Evolutionary conservation across 164 flowering plant species (phyloP).

Genomic region (Umbellularia californica): DNA sequence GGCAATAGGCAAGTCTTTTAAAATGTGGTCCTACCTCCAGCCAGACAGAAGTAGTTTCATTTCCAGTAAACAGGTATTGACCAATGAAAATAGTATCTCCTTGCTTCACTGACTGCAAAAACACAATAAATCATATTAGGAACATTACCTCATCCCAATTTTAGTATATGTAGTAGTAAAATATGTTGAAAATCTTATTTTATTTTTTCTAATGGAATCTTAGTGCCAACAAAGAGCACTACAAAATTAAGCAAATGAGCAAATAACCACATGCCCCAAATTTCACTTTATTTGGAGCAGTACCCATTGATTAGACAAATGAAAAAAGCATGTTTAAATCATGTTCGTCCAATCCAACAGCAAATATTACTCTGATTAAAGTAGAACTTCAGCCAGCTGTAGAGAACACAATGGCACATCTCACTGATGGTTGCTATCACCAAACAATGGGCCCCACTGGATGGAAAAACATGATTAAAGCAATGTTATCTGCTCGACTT

Average conservation of each 20-base stretch:
- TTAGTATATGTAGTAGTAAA: not conserved
- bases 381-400: no score
- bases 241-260: not conserved
- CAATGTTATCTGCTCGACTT: no score
- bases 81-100: slow-evolving; percentile 96
- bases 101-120: slow-evolving; percentile 73
- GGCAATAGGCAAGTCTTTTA: not conserved
- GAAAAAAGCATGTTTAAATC: no score
- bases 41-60: slow-evolving; percentile 99
- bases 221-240: not conserved
- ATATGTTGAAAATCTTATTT: not conserved
- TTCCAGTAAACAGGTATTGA: slow-evolving; percentile 93
- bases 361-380: no score
- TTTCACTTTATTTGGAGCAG: not conserved
- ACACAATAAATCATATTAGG: not conserved
- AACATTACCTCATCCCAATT: not conserved
- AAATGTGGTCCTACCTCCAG: slow-evolving; percentile 53
- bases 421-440: no score
- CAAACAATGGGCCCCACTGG: no score
- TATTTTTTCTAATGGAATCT: not conserved
- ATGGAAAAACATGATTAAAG: no score
- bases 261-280: not conserved
- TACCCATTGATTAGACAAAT: no score
- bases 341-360: no score
- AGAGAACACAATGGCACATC: no score